Base-by-base conservation (phyloP, 1,284 basidiomycete species). In the Inonotus hispidus region DNA sequence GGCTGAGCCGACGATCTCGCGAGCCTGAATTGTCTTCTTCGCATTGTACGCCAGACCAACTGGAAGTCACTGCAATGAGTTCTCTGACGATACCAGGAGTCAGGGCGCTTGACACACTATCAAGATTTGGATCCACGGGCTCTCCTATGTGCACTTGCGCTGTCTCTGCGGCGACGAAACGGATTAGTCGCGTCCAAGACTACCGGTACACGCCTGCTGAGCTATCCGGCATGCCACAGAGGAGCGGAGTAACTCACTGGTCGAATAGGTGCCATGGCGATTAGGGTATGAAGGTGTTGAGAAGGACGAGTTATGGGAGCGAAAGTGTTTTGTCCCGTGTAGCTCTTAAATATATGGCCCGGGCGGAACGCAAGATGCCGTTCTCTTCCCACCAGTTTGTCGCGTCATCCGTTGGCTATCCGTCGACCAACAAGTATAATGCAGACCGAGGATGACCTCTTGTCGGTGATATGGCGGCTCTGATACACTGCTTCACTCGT, bases 111-210 rank as follows among this genome's bases (percentile, higher is more conserved):
- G 2, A 67, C 78, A 67, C 67, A 83, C 90, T 81, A 67, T 92
- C 90, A 32, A 87, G 75, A 35, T 74, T 75, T 0, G 82, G 62
- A 64, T 92, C 85, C 21, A 90, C 76, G 0, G 92, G 91, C 71
- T 93, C 81, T 45, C 92, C 92, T 63, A 91, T 80, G 68, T 92
- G 89, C 11, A 91, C 81, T 61, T 81, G 75, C 6, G 79, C 77
- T 0, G 89, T 91, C 74, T 92, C 91, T n/a, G 74, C 76, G 13
- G 92, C 90, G 19, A 90, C 79, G 71, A 94, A 94, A 61, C 92
- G 88, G 65, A 94, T 90, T 60, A 93, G 80, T 47, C 91, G 84
- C 27, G 83, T 84, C 90, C 90, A 92, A 79, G 81, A 77, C 85
- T 90, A 63, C 4, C 16, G 49, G 53, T 19, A 10, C 46, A 13